phyloP scores from a whole-genome alignment of 2,329 filamentous ascomycete species.

The Nemania sp. region DNA sequence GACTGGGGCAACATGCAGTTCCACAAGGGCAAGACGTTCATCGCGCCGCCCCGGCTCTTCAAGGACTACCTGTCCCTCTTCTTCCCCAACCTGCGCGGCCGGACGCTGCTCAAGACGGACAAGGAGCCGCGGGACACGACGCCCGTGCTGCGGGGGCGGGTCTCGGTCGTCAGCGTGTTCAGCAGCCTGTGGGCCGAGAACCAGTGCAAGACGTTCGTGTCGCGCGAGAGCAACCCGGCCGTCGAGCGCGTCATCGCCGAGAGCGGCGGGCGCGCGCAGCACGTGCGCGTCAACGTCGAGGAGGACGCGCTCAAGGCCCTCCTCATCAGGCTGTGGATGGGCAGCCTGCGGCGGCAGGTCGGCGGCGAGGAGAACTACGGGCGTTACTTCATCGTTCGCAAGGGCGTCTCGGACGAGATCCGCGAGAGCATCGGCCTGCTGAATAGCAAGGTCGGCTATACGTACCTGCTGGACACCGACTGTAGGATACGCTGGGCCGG shows the following conservation, averaged over 20 bases:
- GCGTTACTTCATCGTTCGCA: conserved; percentile 65
- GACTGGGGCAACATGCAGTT: conserved; percentile 87
- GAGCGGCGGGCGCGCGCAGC: conserved; percentile 64
- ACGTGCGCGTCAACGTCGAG: conserved; percentile 87
- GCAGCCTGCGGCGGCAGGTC: conserved; percentile 55
- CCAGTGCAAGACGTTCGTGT: conserved; percentile 76
- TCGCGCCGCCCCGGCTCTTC: conserved; percentile 84
- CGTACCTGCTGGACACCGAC: conserved; percentile 84
- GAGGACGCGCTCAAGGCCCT: conserved; percentile 72
- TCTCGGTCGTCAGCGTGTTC: conserved; percentile 81
- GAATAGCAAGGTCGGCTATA: conserved; percentile 92
- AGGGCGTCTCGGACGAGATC: conserved; percentile 63
- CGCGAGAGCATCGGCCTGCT: conserved; percentile 70
- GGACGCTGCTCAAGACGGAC: conserved; percentile 68
- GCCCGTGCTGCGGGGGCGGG: conserved; percentile 69
- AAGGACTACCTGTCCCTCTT: conserved; percentile 80
- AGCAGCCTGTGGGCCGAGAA: conserved; percentile 83
- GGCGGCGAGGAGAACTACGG: conserved; percentile 58
- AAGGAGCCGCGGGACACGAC: conserved; percentile 71
- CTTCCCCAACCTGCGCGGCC: conserved; percentile 89
- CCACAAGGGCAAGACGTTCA: conserved; percentile 90
- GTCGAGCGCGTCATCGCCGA: conserved; percentile 65
- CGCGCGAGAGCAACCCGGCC: conserved; percentile 67
- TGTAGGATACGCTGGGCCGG: conserved; percentile 95
- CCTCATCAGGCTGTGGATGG: conserved; percentile 62